Percentiles rank a stretch among this genome's conserved stretches.
Conservation (phyloP, 768 basidiomycete genomes). For the Pilatotrama ljubarskyi region DNA sequence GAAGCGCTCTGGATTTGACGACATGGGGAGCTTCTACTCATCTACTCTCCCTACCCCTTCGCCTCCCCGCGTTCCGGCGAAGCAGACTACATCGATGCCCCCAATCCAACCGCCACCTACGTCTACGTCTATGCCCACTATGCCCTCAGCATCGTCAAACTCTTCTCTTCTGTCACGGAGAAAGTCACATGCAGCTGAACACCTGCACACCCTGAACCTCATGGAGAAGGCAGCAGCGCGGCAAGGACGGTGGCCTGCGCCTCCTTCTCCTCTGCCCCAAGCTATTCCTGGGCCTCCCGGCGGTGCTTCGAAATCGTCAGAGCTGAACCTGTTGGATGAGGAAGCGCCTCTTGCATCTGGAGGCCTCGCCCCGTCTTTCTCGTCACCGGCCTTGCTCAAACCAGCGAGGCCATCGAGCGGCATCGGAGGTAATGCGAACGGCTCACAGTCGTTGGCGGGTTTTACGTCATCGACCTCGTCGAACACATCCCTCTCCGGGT, state of each 20-base stretch:
- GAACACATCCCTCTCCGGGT: background rate
- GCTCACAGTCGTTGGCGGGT: background rate
- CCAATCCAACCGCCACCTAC: background rate
- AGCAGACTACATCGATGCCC: constrained; percentile 5
- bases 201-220: constrained; percentile 58
- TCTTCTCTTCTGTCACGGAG: constrained; percentile 16
- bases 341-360: constrained; percentile 14
- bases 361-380: constrained; percentile 31
- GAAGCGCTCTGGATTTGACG: constrained; percentile 37
- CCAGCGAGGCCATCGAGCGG: constrained; percentile 10
- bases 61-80: constrained; percentile 35
- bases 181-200: constrained; percentile 46
- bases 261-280: constrained; percentile 48
- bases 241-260: constrained; percentile 44
- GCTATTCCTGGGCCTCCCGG: constrained; percentile 38
- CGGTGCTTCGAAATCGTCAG: constrained; percentile 16
- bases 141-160: constrained; percentile 1
- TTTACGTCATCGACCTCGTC: background rate
- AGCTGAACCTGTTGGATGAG: constrained; percentile 33
- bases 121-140: constrained; percentile 3
- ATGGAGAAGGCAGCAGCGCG: constrained; percentile 57
- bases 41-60: constrained; percentile 45
- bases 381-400: constrained; percentile 22
- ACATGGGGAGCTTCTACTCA: constrained; percentile 52
- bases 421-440: background rate